Percentiles rank a stretch among this genome's conserved stretches.
Evolutionary conservation across 2,329 filamentous ascomycete genomes (phyloP).

Genomic region (Aphanoascus verrucosus): DNA sequence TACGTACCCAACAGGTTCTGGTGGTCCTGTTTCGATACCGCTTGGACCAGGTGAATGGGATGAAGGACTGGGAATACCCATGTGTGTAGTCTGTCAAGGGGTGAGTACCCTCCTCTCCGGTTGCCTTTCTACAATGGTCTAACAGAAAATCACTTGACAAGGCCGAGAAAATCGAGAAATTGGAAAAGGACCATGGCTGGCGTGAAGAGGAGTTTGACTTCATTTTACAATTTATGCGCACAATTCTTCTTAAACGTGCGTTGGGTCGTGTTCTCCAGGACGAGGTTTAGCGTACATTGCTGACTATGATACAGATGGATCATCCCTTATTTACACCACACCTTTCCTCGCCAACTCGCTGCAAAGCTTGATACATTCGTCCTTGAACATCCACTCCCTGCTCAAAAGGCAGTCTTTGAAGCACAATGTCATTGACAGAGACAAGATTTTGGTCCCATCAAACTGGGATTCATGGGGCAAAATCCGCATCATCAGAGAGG

Average conservation of each 20-base stretch:
- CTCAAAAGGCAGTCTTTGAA: constrained; percentile 68
- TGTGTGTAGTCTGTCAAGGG: constrained; percentile 94
- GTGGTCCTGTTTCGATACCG: constrained; percentile 61
- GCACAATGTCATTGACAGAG: constrained; percentile 84
- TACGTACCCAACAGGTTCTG: constrained; percentile 46
- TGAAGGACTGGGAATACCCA: constrained; percentile 70
- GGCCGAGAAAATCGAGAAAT: constrained; percentile 77
- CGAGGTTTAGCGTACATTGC: constrained; percentile 15
- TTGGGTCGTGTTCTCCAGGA: neutral
- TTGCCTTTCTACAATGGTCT: neutral
- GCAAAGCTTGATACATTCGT: constrained; percentile 71
- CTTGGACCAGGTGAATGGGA: constrained; percentile 88
- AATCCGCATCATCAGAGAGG: constrained; percentile 81
- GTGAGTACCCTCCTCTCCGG: constrained; percentile 39
- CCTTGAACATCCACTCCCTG: constrained; percentile 73
- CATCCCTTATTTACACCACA: constrained; percentile 74
- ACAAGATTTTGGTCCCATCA: constrained; percentile 86
- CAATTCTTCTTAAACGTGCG: constrained; percentile 75
- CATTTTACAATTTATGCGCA: constrained; percentile 84
- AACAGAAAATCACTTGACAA: constrained; percentile 31
- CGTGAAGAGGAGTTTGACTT: constrained; percentile 96
- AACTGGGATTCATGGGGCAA: constrained; percentile 99
- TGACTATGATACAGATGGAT: constrained; percentile 51
- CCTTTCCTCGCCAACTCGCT: constrained; percentile 66
- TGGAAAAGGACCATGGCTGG: constrained; percentile 86